Base-by-base conservation (phyloP, 768 basidiomycete genomes). In the Phanerochaete sordida region DNA sequence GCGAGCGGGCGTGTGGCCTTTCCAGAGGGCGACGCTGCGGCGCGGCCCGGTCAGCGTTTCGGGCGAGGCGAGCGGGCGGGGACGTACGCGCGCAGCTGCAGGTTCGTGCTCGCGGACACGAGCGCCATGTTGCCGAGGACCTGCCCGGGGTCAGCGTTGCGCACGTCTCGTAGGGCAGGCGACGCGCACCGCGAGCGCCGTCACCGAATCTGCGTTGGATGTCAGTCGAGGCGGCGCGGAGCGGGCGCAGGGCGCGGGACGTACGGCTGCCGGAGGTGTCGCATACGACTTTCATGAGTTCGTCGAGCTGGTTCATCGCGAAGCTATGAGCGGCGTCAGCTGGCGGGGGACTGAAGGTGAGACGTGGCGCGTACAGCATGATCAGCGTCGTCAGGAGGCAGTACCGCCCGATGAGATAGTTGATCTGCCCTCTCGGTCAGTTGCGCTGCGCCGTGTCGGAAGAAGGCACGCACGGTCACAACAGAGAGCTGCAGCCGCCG, bases 371-470 rank as follows among this genome's bases (percentile, higher is more conserved):
- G 44, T n/a, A n/a, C 44, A 46, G 44, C 44, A 46, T 46, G 8
- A 50, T 45, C 16, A 56, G 33, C 2, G 54, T 56, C 2, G 30
- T n/a, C 27, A 56, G 15, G 9, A 44, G 53, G 11, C 19, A 31
- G 19, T 53, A 61, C 6, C 60, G 60, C 15, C 54, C 60, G 6
- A 61, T 15, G 9, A 61, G 24, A 33, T 61, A 61, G 56, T 13
- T 35, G 33, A 35, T 7, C 33, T 6, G 33, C 33, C 33, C 7
- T 35, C 33, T 35, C n/a, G n/a, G n/a, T 35, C 33, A 35, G 33
- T 13, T 35, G 33, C 13, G 33, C 33, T 7, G 13, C 13, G 13
- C 33, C 33, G 12, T 4, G 4, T 59, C 8, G 43, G 30, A 3
- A 19, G 5, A 30, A 24, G 13, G 28, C 21, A 58, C 61, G 9